phyloP scores from a whole-genome alignment of 1,139 yeast genomes.

The Zygoascus hellenicus region DNA sequence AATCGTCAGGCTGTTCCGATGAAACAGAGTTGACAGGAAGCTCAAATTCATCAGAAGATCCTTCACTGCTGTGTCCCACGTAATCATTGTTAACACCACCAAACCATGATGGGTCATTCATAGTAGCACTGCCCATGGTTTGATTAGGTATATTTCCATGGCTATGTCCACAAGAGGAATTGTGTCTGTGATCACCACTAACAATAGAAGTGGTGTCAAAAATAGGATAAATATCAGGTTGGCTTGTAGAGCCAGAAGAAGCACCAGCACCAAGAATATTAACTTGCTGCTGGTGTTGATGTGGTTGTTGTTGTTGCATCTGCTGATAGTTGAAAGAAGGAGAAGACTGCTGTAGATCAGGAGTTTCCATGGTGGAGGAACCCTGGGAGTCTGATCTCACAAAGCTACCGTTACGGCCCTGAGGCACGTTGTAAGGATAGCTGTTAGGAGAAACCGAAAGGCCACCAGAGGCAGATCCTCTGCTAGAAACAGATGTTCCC shows the following conservation, averaged over 20 bases:
- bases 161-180: not conserved
- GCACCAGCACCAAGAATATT: not conserved
- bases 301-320: constrained; percentile 14
- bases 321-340: constrained; percentile 12
- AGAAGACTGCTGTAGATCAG: constrained; percentile 7
- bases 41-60: constrained; percentile 6
- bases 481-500: constrained; percentile 5
- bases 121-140: not conserved
- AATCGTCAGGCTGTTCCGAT: constrained; percentile 1
- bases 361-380: constrained; percentile 7
- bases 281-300: constrained; percentile 15
- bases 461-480: not conserved
- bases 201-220: constrained; percentile 1
- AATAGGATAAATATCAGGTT: constrained; percentile 4
- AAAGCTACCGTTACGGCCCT: not conserved
- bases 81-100: not conserved
- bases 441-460: not conserved
- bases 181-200: not conserved
- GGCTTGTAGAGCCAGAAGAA: not conserved
- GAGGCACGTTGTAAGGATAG: constrained; percentile 3
- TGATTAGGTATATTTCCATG: not conserved
- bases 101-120: not conserved
- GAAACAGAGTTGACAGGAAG: constrained; percentile 2
- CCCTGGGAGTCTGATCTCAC: constrained; percentile 9
- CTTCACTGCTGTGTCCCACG: not conserved